Evolutionary conservation across 129 eudicot genomes (phyloP), one percentile per base, ranked within the genome.

Genomic region (Chrysanthemum seticuspe): DNA sequence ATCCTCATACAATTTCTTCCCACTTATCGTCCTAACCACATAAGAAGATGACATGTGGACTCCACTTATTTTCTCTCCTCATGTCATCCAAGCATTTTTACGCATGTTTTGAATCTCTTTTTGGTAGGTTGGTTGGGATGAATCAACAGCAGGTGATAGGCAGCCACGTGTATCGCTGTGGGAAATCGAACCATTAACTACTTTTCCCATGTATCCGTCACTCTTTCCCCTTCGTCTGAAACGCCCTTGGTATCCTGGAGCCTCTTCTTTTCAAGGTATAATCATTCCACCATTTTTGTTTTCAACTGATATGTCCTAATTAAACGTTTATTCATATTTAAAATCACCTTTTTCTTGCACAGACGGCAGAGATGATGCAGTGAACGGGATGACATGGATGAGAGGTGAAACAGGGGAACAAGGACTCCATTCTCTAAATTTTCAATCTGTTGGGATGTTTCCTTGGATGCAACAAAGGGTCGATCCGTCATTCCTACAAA

Each of bases 121-220:
- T 27, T 25, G 48, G 79, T 78, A 94, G 99, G 99, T 94, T 69
- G 99, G 99, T 68, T 94, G 99, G 99, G 99, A 94, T 74, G 99
- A 94, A 77, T 94, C 99, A 58, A 94, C 97, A 40, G 97, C 99
- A 9, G 99, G 99, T 50, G 97, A 94, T 83, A 88, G 99, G 81
- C 99, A 94, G 74, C 99, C 99, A 25, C 86, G 97, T 55, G 99
- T 94, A 9, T 94, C 99, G 13, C 78, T 94, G 65, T 94, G 99
- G 99, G 99, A 94, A 75, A 90, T 94, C 40, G 99, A 94, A 77
- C 99, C 99, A 47, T 72, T 94, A 79, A 94, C 99, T 55, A 90
- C 99, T 19, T 94, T 94, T 72, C 99, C 99, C 18, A 94, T 94
- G 99, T 94, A 94, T 64, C 97, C 99, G 40, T 94, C 99, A 3